Evolutionary conservation across 768 basidiomycete species (phyloP).

Genomic region (Amanita muscaria): DNA sequence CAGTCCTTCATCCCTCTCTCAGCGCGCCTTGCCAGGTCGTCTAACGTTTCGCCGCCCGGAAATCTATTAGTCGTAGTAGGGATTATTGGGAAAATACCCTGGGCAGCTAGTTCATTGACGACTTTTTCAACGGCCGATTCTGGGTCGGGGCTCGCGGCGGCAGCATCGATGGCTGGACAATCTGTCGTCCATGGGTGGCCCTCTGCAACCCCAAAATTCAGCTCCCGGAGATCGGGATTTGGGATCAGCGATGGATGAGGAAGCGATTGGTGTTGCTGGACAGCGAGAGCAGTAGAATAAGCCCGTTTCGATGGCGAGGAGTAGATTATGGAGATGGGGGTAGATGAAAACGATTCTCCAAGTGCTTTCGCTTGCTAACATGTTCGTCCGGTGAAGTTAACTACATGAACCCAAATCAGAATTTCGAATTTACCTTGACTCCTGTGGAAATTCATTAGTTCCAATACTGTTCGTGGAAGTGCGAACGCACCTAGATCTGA

Average conservation of each 20-base stretch:
- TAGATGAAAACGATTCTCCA: constrained; percentile 44
- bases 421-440: constrained; percentile 20
- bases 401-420: too few species aligned
- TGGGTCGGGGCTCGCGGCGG: not conserved
- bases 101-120: constrained; percentile 36
- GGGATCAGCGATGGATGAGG: constrained; percentile 29
- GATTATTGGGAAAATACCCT: constrained; percentile 47
- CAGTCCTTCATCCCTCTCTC: constrained; percentile 41
- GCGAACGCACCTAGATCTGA: constrained; percentile 51
- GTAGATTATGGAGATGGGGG: constrained; percentile 44
- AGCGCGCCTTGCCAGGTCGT: constrained; percentile 53
- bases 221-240: constrained; percentile 55
- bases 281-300: constrained; percentile 47
- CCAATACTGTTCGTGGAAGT: constrained; percentile 6
- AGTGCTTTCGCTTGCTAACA: constrained; percentile 57
- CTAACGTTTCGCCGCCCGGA: constrained; percentile 57
- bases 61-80: constrained; percentile 41
- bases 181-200: constrained; percentile 40
- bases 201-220: constrained; percentile 65
- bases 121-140: constrained; percentile 15
- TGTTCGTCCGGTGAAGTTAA: too few species aligned
- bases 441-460: constrained; percentile 6
- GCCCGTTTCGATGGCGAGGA: constrained; percentile 63
- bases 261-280: constrained; percentile 29
- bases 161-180: not conserved